Evolutionary conservation across 2,329 filamentous ascomycete genomes (phyloP).

Genomic region (Phaeosphaeriaceae sp.): DNA sequence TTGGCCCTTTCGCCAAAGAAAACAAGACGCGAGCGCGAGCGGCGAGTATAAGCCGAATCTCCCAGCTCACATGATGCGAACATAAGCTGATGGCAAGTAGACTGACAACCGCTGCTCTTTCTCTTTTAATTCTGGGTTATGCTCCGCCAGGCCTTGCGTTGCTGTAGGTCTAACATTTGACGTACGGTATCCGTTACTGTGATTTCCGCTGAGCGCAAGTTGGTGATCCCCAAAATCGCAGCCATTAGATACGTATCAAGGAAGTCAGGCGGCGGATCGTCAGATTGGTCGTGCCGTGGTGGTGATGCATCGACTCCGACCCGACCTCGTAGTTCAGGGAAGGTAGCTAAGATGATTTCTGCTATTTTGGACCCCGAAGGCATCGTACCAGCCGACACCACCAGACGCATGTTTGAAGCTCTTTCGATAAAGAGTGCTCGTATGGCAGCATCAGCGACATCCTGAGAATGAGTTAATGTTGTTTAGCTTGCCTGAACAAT

Average conservation of each 20-base stretch:
- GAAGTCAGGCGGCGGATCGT: slow-evolving; percentile 19
- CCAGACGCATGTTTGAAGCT: slow-evolving; percentile 33
- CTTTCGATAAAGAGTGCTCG: slow-evolving; percentile 29
- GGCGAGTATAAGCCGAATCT: background rate
- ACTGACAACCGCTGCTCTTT: background rate
- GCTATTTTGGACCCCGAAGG: slow-evolving; percentile 27
- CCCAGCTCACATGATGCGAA: background rate
- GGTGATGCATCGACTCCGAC: slow-evolving; percentile 21
- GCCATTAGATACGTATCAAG: slow-evolving; percentile 28
- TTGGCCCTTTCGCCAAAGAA: background rate
- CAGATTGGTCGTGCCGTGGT: slow-evolving; percentile 9
- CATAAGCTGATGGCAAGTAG: background rate
- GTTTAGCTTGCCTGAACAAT: background rate
- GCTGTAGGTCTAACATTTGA: slow-evolving; percentile 36
- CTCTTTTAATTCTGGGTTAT: slow-evolving; percentile 26
- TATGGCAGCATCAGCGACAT: slow-evolving; percentile 34
- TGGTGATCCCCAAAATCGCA: slow-evolving; percentile 28
- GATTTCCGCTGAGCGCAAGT: slow-evolving; percentile 30
- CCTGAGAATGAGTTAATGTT: slow-evolving; percentile 27
- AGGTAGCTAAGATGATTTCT: slow-evolving; percentile 26
- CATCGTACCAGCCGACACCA: slow-evolving; percentile 34
- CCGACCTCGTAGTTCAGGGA: slow-evolving; percentile 32
- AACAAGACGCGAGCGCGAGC: background rate
- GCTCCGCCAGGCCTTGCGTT: slow-evolving; percentile 29
- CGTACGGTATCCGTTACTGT: slow-evolving; percentile 28